Base-by-base conservation (phyloP, 164 flowering plant species). In the Nelumbo lutea region DNA sequence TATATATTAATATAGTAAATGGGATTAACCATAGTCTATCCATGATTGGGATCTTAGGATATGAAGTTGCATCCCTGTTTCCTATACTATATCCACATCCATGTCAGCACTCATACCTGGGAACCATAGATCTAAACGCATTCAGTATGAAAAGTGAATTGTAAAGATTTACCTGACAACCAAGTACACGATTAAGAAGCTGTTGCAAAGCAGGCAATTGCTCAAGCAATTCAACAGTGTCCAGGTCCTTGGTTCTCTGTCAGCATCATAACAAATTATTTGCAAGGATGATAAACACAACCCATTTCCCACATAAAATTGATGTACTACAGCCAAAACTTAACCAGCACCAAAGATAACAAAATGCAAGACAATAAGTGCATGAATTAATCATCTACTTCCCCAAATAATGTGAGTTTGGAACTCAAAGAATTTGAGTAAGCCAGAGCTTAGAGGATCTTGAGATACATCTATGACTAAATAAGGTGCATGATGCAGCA, bases 191-290 rank as follows among this genome's bases (percentile, higher is more conserved):
- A 72, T 67, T 81, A 42, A 90, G 88, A 67, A 96, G 95, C 75
- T 90, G 93, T 73, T 96, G 99, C 80, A 96, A 74, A 56, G 97
- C 96, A 70, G 98, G 98, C 68, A 96, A 79, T 14, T 93, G 99
- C 75, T 89, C 97, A 60, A 96, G 92, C 82, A 96, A 77, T 13
- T 92, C 96, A 56, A 73, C 81, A 64, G 98, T 91, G 70, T 88
- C 92, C 75, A 93, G 75, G 64, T 93, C 99, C 79, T 85, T 91
- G 47, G 86, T 93, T 79, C 93, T 90, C 99, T 96, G 90, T 8
- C 45, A 11, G 42, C 73, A 81, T 42, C 58, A 74, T 5, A 48
- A 57, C 63, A 63, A 62, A 14, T 62, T 57, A 57, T 62, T 15
- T 47, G 38, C 50, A 59, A 64, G 15, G 41, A 13, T 47, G 59